Evolutionary conservation across 352 stramenopile genomes (phyloP).

Genomic region (Phytophthora colocasiae): DNA sequence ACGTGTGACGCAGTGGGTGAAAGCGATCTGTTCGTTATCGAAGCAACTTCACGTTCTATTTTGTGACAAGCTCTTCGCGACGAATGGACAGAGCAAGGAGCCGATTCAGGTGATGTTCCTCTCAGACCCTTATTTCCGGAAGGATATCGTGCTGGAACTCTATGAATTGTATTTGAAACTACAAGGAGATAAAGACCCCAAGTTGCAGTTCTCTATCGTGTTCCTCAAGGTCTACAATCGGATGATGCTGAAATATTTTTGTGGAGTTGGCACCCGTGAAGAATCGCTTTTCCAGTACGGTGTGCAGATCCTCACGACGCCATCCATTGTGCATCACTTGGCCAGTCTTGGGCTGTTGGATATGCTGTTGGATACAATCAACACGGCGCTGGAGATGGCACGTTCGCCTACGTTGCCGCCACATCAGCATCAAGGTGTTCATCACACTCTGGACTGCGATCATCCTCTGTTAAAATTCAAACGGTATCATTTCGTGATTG

Average conservation of each 20-base stretch:
- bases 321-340: constrained; percentile 84
- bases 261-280: constrained; percentile 88
- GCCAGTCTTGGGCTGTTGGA: constrained; percentile 70
- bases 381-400: constrained; percentile 75
- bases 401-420: constrained; percentile 42
- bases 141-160: constrained; percentile 90
- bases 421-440: constrained; percentile 31
- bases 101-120: constrained; percentile 92
- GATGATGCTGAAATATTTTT: constrained; percentile 91
- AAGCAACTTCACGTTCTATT: constrained; percentile 71
- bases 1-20: constrained; percentile 79
- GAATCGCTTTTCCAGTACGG: constrained; percentile 93
- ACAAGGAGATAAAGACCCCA: constrained; percentile 95
- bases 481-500: constrained; percentile 91
- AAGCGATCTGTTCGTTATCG: constrained; percentile 64
- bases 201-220: constrained; percentile 92
- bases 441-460: constrained; percentile 87
- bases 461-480: constrained; percentile 94
- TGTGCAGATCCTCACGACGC: constrained; percentile 95
- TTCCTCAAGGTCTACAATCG: constrained; percentile 88
- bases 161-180: constrained; percentile 96
- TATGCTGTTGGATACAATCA: constrained; percentile 81
- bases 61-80: constrained; percentile 73
- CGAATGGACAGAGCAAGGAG: constrained; percentile 50
- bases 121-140: constrained; percentile 95